Percentiles rank a stretch among this genome's conserved stretches.
These are phyloP conservation scores for Chaetomium tenue DNA, from an alignment of 495 filamentous ascomycete species.

Conservation along the genomic window DNA sequence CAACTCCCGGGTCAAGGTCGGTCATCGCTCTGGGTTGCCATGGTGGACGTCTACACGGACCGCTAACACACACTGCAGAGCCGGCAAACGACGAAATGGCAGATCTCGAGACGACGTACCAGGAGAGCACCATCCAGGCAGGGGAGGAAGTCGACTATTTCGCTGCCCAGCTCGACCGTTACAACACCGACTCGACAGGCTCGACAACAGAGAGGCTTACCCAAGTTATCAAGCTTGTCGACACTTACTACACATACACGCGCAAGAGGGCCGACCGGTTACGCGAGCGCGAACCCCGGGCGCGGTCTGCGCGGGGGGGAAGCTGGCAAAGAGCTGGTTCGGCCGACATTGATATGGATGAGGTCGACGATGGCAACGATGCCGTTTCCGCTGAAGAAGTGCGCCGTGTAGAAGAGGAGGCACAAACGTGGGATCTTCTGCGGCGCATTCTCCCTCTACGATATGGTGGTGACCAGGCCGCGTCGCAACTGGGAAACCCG, in stretches of 20 bases:
- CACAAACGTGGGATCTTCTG: constrained; percentile 86
- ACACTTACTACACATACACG: constrained; percentile 46
- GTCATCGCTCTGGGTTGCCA: neutral
- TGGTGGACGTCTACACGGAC: neutral
- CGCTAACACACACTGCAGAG: constrained; percentile 19
- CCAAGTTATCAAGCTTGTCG: constrained; percentile 45
- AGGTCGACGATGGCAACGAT: constrained; percentile 40
- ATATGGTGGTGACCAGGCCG: constrained; percentile 41
- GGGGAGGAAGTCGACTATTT: constrained; percentile 48
- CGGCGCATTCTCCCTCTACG: constrained; percentile 56
- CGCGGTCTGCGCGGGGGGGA: constrained; percentile 60
- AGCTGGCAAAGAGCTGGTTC: constrained; percentile 58
- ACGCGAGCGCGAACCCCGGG: constrained; percentile 34
- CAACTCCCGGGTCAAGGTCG: constrained; percentile 29
- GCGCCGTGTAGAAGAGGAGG: constrained; percentile 56
- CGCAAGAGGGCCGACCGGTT: constrained; percentile 39
- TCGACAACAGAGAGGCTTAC: constrained; percentile 41
- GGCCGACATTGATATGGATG: constrained; percentile 61
- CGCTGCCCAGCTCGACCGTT: constrained; percentile 46
- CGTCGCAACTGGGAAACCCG: constrained; percentile 29
- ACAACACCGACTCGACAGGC: constrained; percentile 33
- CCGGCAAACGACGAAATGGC: constrained; percentile 29
- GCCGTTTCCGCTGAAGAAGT: constrained; percentile 38
- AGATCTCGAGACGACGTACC: constrained; percentile 33
- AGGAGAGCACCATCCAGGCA: constrained; percentile 33